phyloP scores from a whole-genome alignment of 176 grass and related monocot genomes.

The Leersia perrieri region DNA sequence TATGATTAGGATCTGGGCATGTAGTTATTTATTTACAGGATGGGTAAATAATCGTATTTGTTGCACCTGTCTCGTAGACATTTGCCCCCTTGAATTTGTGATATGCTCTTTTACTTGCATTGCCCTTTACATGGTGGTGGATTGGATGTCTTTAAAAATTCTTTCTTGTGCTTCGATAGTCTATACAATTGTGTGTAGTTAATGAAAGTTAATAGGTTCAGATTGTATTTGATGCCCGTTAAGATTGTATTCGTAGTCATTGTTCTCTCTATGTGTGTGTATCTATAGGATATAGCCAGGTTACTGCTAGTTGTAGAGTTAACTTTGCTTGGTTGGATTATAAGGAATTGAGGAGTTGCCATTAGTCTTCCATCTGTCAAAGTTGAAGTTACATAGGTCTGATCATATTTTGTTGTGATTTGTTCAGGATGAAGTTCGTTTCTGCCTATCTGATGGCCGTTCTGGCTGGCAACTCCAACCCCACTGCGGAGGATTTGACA shows the following conservation, averaged over 20 bases:
- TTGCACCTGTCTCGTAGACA: not conserved
- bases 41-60: not conserved
- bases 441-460: slow-evolving; percentile 49
- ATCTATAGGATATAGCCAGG: not conserved
- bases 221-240: too few relatives aligned
- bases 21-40: not conserved
- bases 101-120: not conserved
- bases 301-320: not conserved
- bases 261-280: not conserved
- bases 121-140: not conserved
- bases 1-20: not conserved
- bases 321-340: not conserved
- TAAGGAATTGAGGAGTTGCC: not conserved
- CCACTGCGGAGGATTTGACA: slow-evolving; percentile 36
- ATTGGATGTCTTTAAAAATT: not conserved
- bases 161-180: not conserved
- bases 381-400: not conserved
- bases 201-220: too few relatives aligned
- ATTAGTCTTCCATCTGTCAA: not conserved
- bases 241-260: not conserved
- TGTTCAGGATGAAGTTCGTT: slow-evolving; percentile 48
- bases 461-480: slow-evolving; percentile 41
- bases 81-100: too few relatives aligned
- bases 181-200: not conserved
- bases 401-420: not conserved